Conservation (phyloP, 2,329 filamentous ascomycete species). For the Geosmithia flava region DNA sequence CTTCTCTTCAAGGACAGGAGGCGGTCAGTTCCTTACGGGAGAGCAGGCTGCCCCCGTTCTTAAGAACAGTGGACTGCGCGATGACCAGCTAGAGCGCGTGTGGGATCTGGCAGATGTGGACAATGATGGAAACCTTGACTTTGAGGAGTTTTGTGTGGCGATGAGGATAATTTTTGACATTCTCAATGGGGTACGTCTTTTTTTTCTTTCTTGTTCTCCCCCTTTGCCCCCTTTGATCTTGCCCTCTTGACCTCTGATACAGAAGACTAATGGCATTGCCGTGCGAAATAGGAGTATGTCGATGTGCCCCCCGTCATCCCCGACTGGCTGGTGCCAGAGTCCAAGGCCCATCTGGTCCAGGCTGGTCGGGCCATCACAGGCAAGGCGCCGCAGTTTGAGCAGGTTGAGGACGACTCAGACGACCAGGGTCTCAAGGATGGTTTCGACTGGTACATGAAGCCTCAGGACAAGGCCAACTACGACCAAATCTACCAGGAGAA, state of each 20-base stretch:
- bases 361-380: slow-evolving; percentile 69
- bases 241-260: not conserved
- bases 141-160: slow-evolving; percentile 98
- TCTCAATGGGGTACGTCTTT: slow-evolving; percentile 65
- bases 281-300: slow-evolving; percentile 56
- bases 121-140: slow-evolving; percentile 93
- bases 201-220: not conserved
- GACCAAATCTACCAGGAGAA: slow-evolving; percentile 95
- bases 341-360: slow-evolving; percentile 81
- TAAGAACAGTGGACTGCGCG: slow-evolving; percentile 50
- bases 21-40: slow-evolving; percentile 46
- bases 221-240: not conserved
- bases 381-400: slow-evolving; percentile 72
- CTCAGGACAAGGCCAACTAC: slow-evolving; percentile 82
- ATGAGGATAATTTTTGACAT: slow-evolving; percentile 98
- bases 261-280: slow-evolving; percentile 1
- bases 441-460: slow-evolving; percentile 99
- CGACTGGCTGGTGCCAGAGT: slow-evolving; percentile 95
- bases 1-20: slow-evolving; percentile 46
- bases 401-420: slow-evolving; percentile 72
- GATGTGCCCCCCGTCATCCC: slow-evolving; percentile 80
- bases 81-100: slow-evolving; percentile 81
- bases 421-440: slow-evolving; percentile 80
- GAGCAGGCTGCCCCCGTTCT: slow-evolving; percentile 50
- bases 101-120: slow-evolving; percentile 98